A percentile compares a stretch with the other conserved stretches of the same genome.
Evolutionary conservation across 1,284 basidiomycete species (phyloP).

Genomic region (Ustilago xerochloae): DNA sequence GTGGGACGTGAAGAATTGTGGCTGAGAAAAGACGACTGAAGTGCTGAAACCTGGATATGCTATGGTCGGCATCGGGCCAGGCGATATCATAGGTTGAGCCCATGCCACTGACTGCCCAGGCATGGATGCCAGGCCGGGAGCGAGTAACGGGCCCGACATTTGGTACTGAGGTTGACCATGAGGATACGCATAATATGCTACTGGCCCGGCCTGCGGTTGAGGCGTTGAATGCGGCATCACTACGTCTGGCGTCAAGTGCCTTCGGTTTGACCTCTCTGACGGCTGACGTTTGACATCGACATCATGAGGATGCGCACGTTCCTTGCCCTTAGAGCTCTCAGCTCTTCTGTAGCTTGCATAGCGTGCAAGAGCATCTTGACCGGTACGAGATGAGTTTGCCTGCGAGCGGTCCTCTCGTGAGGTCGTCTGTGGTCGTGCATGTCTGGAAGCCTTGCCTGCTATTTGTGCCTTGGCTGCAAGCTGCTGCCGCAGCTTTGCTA

Average conservation of each 20-base stretch:
- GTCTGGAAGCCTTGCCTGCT: background rate
- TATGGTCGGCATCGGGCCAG: constrained; percentile 14
- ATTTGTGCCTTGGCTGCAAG: background rate
- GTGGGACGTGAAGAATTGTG: constrained; percentile 35
- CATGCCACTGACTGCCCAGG: constrained; percentile 25
- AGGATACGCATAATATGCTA: constrained; percentile 26
- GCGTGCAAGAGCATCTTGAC: constrained; percentile 21
- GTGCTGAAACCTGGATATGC: constrained; percentile 40
- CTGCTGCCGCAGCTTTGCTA: background rate
- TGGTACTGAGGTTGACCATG: constrained; percentile 14
- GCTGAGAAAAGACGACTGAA: constrained; percentile 38
- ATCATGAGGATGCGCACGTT: constrained; percentile 1
- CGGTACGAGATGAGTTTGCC: background rate
- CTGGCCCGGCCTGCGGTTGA: background rate
- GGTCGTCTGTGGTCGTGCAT: background rate
- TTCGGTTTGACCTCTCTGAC: background rate
- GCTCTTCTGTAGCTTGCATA: constrained; percentile 7
- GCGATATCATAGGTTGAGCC: constrained; percentile 27
- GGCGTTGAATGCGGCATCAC: background rate
- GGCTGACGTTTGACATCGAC: background rate
- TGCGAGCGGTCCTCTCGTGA: constrained; percentile 2
- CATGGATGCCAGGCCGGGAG: constrained; percentile 5
- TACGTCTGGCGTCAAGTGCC: background rate
- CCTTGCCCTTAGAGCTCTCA: constrained; percentile 29
- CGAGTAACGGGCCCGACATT: constrained; percentile 4